Evolutionary conservation across 352 stramenopile genomes (phyloP), one percentile per base, ranked within the genome.

Genomic region (Globisporangium parvum): DNA sequence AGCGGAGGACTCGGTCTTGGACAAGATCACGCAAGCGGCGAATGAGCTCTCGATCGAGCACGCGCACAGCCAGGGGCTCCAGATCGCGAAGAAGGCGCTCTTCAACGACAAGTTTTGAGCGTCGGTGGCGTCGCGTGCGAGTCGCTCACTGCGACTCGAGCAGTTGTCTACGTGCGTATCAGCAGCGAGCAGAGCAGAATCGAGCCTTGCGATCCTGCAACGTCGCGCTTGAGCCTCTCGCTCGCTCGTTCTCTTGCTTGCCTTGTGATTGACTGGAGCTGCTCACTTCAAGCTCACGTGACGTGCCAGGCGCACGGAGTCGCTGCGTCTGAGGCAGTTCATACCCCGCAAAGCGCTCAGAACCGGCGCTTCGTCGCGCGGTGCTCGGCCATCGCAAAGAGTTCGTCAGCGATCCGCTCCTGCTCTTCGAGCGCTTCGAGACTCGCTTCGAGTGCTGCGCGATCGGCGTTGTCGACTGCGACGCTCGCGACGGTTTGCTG

Each of bases 31-130:
- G 47, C 82, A 93, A 60, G 83, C 85, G 11, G 81, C 85, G 9
- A 92, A 92, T 55, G 85, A 95, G 55, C 80, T 95, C 17, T 75
- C 85, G 37, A 90, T 93, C 46, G 85, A 95, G 60, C 80, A 91
- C 49, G 87, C 75, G 17, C 76, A 93, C 39, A 78, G 78, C 15
- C 85, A 95, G 55, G 76, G 77, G 39, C 71, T 95, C 26, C 85
- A 95, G 67, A 65, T 93, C 37, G 72, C 75, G 18, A 95, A 95
- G 63, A 90, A 91, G 61, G 68, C 65, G 28, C 72, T 95, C 6
- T 95, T 95, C 53, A 93, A 95, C 59, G 76, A 82, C 64, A 85
- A 86, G 53, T 88, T 80, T 69, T 74, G 59, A 77, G 35, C 23
- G 26, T 0, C 26, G 6, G 26, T 31, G 23, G 12, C 33, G 40